A percentile compares a stretch with the other conserved stretches of the same genome.
These are phyloP conservation scores for Arabis hirsuta DNA, from an alignment of 345 rosid species.

Conservation along the genomic window DNA sequence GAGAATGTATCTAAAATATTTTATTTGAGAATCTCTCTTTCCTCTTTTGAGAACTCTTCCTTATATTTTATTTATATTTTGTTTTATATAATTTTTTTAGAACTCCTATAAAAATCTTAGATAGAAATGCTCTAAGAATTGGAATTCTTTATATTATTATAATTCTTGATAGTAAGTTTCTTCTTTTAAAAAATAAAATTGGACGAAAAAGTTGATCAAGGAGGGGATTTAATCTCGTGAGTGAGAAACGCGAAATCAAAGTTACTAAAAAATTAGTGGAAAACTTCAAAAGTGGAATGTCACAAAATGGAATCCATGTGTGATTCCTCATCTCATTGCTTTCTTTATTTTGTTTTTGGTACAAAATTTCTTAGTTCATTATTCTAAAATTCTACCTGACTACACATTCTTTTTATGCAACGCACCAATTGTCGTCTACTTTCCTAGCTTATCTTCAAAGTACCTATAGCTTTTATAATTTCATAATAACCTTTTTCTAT, in stretches of 20 bases:
- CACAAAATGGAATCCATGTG: conserved; percentile 46
- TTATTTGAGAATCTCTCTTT: no score
- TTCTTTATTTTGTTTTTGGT: conserved; percentile 16
- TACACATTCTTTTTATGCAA: conserved; percentile 7
- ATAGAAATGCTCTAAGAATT: conserved; percentile 4
- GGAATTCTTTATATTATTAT: not conserved
- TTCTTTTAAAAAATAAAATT: not conserved
- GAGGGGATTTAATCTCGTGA: conserved; percentile 29
- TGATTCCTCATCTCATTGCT: conserved; percentile 34
- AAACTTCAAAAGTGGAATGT: conserved; percentile 33
- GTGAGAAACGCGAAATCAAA: conserved; percentile 27
- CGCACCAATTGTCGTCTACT: conserved; percentile 30
- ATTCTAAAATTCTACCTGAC: conserved; percentile 9
- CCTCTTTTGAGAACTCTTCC: no score
- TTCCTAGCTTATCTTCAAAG: conserved; percentile 1
- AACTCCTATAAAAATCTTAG: no score
- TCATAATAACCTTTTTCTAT: not conserved
- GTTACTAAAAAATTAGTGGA: conserved; percentile 25
- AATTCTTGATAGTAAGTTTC: not conserved
- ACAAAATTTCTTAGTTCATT: conserved; percentile 1
- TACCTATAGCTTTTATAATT: not conserved
- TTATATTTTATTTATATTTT: no score
- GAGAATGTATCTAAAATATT: no score
- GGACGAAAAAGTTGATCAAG: not conserved
- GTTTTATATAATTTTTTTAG: no score